Base-by-base conservation (phyloP, 176 grass and related monocot genomes). In the Pontederia paniculata region DNA sequence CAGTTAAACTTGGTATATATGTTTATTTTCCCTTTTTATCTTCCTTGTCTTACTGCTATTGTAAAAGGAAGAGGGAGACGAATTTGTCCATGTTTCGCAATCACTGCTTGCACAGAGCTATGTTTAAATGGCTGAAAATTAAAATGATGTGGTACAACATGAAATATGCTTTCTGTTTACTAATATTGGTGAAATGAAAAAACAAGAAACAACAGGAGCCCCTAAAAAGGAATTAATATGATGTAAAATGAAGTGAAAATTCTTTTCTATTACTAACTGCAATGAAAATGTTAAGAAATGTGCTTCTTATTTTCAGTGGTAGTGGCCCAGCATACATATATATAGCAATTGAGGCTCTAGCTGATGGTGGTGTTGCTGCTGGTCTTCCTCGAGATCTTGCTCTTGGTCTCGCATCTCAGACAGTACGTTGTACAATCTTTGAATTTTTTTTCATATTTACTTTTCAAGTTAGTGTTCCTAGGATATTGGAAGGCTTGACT, bases 381-480 rank as follows among this genome's bases (percentile, higher is more conserved):
- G 94, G 94, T 52, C 94, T 98, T 81, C 80, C 87, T 84, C 83
- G 94, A 23, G 83, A 93, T 55, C 94, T 98, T 82, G 80, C 94
- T 67, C 80, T 98, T 73, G 80, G 80, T 43, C 87, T 98, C 57
- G 94, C 94, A 73, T 75, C 87, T 71, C 94, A 98, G 66, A 93
- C 87, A 17, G 94, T 98, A 78, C 43, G 83, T 87, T 47, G 6
- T 17, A 47, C 18, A 63, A 47, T 47, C n/a, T n/a, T n/a, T 42
- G 25, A 52, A 58, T 18, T 17, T 70, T 44, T 17, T 11, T 9
- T 42, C 20, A 18, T 5, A 43, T 10, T 19, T n/a, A n/a, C n/a
- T 0, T 45, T 9, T 62, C 13, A 45, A 45, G 16, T 44, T n/a
- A n/a, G 48, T 9, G 1, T 37, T 37, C 28, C 28, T 37, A 37